phyloP scores from a whole-genome alignment of 441 rosid genomes.

The Corymbia calophylla region DNA sequence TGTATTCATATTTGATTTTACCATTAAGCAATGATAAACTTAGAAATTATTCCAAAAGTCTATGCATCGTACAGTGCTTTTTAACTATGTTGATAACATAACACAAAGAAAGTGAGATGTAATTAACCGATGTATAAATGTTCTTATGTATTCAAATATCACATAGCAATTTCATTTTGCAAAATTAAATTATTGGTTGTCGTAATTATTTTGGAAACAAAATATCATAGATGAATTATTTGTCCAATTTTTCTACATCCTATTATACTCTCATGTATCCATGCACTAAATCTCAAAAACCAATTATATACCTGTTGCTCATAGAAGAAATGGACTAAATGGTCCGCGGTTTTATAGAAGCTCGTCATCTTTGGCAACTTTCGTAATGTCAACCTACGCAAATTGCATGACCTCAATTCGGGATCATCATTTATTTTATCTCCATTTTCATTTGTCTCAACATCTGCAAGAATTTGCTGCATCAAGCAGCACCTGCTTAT shows the following conservation, averaged over 20 bases:
- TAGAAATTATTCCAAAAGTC: no score
- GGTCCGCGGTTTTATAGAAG: not conserved
- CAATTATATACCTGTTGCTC: not conserved
- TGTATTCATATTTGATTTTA: not conserved
- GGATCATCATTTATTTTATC: no score
- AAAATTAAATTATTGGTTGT: no score
- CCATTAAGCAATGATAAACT: not conserved
- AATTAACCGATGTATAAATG: not conserved
- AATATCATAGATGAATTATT: not conserved
- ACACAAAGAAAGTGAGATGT: no score
- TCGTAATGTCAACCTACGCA: not conserved
- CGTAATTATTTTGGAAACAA: rapidly evolving
- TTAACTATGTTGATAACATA: no score
- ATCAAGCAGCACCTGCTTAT: not conserved
- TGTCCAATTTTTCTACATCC: not conserved
- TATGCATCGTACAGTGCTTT: no score
- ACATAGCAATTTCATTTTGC: not conserved
- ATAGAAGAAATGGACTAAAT: rapidly evolving
- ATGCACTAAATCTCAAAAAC: not conserved
- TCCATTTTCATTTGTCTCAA: rapidly evolving
- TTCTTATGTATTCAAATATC: not conserved
- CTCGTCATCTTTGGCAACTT: not conserved
- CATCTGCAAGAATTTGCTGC: not conserved
- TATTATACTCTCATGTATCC: not conserved
- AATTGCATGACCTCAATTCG: not conserved